These are phyloP conservation scores for Fonsecaea multimorphosa DNA, from an alignment of 2,329 filamentous ascomycete species.

Conservation along the genomic window DNA sequence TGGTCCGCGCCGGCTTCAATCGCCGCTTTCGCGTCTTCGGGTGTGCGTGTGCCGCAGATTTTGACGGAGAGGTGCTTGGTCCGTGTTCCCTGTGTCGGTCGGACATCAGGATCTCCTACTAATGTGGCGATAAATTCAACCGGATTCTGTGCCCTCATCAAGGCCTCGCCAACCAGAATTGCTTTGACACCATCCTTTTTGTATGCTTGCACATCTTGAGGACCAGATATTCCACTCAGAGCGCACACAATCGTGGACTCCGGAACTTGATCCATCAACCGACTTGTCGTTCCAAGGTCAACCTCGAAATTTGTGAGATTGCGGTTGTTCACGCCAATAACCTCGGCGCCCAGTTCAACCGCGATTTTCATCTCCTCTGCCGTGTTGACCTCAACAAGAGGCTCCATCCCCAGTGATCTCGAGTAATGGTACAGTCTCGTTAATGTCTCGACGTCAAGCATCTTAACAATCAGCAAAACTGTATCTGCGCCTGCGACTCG, in stretches of 20 bases:
- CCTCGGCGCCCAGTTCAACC: constrained; percentile 82
- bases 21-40: constrained; percentile 79
- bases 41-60: constrained; percentile 88
- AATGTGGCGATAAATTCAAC: constrained; percentile 82
- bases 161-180: constrained; percentile 90
- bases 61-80: constrained; percentile 75
- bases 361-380: constrained; percentile 90
- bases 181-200: constrained; percentile 89
- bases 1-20: constrained; percentile 88
- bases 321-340: constrained; percentile 96
- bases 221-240: constrained; percentile 87
- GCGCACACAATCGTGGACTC: constrained; percentile 88
- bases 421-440: constrained; percentile 87
- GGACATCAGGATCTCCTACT: constrained; percentile 62
- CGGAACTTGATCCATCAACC: constrained; percentile 84
- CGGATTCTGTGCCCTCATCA: constrained; percentile 90
- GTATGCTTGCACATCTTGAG: constrained; percentile 87
- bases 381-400: constrained; percentile 94
- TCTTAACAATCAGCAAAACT: constrained; percentile 95
- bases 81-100: constrained; percentile 44
- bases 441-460: constrained; percentile 79
- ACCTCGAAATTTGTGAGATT: constrained; percentile 97
- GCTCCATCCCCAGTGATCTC: constrained; percentile 91
- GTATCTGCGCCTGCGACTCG: constrained; percentile 92
- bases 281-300: constrained; percentile 87